Percentiles rank a stretch among this genome's conserved stretches.
These are phyloP conservation scores for Malbranchea zuffiana DNA, from an alignment of 2,329 filamentous ascomycete species.

Conservation along the genomic window DNA sequence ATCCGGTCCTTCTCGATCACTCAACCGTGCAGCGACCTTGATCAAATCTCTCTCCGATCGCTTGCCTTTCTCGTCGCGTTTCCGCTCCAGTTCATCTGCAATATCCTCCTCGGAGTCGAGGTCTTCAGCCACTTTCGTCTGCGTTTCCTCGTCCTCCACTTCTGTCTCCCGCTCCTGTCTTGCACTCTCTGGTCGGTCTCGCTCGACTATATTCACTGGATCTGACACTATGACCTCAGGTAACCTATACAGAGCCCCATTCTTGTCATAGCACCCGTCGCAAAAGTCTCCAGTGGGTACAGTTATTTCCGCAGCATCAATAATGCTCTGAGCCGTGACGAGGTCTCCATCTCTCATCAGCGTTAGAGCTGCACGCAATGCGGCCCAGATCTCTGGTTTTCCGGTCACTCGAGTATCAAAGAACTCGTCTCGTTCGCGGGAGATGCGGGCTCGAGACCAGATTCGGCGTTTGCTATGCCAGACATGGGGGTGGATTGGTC, in stretches of 20 bases:
- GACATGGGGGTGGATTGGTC: conserved; percentile 53
- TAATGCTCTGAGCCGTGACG: conserved; percentile 64
- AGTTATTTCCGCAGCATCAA: conserved; percentile 67
- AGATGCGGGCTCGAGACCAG: conserved; percentile 61
- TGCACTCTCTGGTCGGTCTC: conserved; percentile 17
- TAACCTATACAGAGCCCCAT: conserved; percentile 59
- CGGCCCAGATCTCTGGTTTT: conserved; percentile 66
- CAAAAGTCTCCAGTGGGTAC: conserved; percentile 61
- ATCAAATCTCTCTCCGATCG: conserved; percentile 46
- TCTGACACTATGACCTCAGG: conserved; percentile 59
- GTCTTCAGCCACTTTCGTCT: conserved; percentile 27
- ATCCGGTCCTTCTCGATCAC: conserved; percentile 54
- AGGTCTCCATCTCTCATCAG: conserved; percentile 54
- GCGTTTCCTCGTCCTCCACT: conserved; percentile 20
- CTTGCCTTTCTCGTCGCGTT: conserved; percentile 51
- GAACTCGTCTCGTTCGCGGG: conserved; percentile 65
- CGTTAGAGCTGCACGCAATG: conserved; percentile 56
- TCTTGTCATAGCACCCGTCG: conserved; percentile 60
- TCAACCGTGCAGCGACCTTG: conserved; percentile 52
- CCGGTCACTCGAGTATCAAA: conserved; percentile 84
- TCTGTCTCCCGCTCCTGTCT: conserved; percentile 2
- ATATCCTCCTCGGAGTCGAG: conserved; percentile 33
- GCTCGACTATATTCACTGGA: conserved; percentile 32
- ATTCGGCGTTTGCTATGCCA: conserved; percentile 53
- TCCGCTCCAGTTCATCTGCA: conserved; percentile 30